These are phyloP conservation scores for Lodderomyces orthopsilosis DNA, from an alignment of 1,139 yeast genomes.

Conservation along the genomic window DNA sequence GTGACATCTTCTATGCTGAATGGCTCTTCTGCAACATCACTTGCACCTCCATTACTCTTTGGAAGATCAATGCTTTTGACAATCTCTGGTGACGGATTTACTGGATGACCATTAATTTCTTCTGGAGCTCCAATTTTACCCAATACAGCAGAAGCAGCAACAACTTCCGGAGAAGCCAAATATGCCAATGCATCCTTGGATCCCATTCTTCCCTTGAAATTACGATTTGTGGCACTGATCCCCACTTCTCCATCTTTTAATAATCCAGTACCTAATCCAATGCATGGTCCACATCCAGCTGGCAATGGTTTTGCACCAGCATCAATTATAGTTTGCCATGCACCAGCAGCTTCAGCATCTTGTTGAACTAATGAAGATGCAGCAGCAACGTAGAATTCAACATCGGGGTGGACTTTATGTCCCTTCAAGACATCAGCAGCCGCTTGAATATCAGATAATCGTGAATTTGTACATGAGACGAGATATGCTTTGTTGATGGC, in stretches of 20 bases:
- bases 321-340: constrained; percentile 84
- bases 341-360: constrained; percentile 87
- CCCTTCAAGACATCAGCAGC: constrained; percentile 88
- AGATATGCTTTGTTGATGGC: constrained; percentile 90
- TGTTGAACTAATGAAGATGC: constrained; percentile 91
- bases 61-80: constrained; percentile 41
- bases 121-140: constrained; percentile 94
- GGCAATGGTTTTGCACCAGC: constrained; percentile 96
- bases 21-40: background rate
- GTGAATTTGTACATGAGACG: constrained; percentile 96
- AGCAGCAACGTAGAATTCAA: constrained; percentile 95
- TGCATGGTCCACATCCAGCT: constrained; percentile 99
- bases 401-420: constrained; percentile 79
- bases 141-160: constrained; percentile 93
- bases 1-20: constrained; percentile 27
- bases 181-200: constrained; percentile 94
- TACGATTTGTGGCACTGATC: constrained; percentile 96
- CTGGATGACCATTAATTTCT: constrained; percentile 63
- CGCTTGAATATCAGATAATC: constrained; percentile 88
- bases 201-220: constrained; percentile 99
- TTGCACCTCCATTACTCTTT: background rate
- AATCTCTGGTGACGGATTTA: constrained; percentile 47
- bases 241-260: constrained; percentile 96
- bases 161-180: constrained; percentile 96
- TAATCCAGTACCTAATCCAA: constrained; percentile 93